Base-by-base conservation (phyloP, 1,284 basidiomycete genomes). In the Cystobasidiaceae sp. region DNA sequence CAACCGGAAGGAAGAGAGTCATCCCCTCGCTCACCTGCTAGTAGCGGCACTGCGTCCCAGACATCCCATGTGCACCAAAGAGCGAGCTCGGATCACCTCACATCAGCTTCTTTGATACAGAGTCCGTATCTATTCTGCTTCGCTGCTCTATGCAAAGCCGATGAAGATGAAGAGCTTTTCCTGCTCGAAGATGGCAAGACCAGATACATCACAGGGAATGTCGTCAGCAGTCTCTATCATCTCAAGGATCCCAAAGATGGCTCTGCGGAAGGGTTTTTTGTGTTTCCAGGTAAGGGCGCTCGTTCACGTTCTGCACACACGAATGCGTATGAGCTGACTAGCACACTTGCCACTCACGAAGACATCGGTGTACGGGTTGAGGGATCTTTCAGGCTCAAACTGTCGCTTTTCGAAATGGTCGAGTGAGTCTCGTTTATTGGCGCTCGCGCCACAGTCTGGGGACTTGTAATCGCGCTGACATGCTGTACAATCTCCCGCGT, bases 41-140 rank as follows among this genome's bases (percentile, higher is more conserved):
- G 33, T 50, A 51, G 46, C 8, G 25, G 21, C 69, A 1, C 62
- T 63, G 25, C 65, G 68, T 37, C 17, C 25, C 25, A 21, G 25
- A 23, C 13, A 11, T 8, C 11, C 13, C 8, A 25, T 8, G 45
- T 8, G 11, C 27, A 28, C 54, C 32, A 27, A 21, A 34, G 46
- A n/a, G 23, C 23, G 11, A 17, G 2, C 27, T n/a, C 33, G 13
- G 33, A n/a, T 30, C 7, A 21, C 0, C 58, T 67, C 32, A 45
- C 46, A 33, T 68, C 67, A 1, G 70, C 70, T 30, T 68, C 68
- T 2, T 52, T 72, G 52, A 68, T 89, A 15, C 87, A 94, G 78
- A 93, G 90, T 70, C 91, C 91, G 0, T 93, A 93, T 76, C 93
- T 93, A 75, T 94, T 96, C 77, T 91, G 93, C 84, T 94, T 91